Base-by-base conservation (phyloP, 495 filamentous ascomycete genomes). In the Penicillium daleae region DNA sequence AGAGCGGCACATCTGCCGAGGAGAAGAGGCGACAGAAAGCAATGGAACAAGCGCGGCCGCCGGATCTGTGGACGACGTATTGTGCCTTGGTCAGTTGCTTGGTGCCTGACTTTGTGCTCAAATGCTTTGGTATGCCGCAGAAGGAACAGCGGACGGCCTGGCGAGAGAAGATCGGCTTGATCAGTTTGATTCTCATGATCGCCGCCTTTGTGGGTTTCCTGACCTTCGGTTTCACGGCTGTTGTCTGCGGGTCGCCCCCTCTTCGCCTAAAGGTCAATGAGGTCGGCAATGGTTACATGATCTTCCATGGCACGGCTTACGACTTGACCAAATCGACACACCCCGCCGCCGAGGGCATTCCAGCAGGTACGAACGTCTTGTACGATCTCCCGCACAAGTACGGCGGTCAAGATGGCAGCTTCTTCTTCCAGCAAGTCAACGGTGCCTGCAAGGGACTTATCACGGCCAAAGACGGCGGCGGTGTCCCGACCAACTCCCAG, bases 341-440 rank as follows among this genome's bases (percentile, higher is more conserved):
- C 71, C 89, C 91, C 8, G 82, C 84, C 0, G 96, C 91, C 1
- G 76, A 80, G 53, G 93, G 92, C n/a, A 93, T 99, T 60, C 86
- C 88, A 1, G 66, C 68, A 0, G 76, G 74, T 32, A 65, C 76
- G 26, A 97, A 98, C 69, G 86, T 99, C 22, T 78, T 99, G 3
- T 99, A 87, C 64, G 92, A 97, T 73, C 76, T 97, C 5, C 87
- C 88, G 0, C 79, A 85, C 58, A 90, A 90, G 70, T 87, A 93
- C 73, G 92, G 89, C 49, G 96, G 93, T 0, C 81, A 90, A 69
- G 96, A 99, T 74, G 93, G 90, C 50, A 97, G 93, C 70, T 99
- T 99, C 74, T 79, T 98, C 68, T 99, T 99, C 78, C 96, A 99
- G 73, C 95, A 97, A 67, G 96, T 99, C 72, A 99, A 99, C 67